phyloP scores from a whole-genome alignment of 192 early-diverging fungal genomes.

The Gryganskiella cystojenkinii region DNA sequence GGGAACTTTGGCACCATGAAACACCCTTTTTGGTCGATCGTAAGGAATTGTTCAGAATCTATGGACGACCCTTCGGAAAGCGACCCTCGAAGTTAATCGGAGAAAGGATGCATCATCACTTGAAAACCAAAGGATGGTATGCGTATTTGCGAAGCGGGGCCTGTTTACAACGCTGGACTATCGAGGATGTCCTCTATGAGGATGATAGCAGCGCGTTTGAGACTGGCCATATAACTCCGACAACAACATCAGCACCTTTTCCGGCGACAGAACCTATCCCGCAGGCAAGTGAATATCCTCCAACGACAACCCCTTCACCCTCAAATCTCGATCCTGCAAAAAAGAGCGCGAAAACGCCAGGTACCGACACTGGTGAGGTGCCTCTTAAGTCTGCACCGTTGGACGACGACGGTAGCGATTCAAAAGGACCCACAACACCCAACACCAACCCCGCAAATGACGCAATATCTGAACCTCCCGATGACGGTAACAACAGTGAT shows the following conservation, averaged over 20 bases:
- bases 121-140: slow-evolving; percentile 24
- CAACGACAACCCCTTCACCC: neutral
- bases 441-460: too few species aligned
- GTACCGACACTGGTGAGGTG: too few species aligned
- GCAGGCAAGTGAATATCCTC: neutral
- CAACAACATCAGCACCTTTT: neutral
- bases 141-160: slow-evolving; percentile 11
- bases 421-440: too few species aligned
- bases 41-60: slow-evolving; percentile 36
- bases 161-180: slow-evolving; percentile 21
- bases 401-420: too few species aligned
- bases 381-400: too few species aligned
- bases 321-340: neutral
- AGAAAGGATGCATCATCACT: slow-evolving; percentile 27
- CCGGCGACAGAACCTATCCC: slow-evolving; percentile 6
- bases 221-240: neutral
- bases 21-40: slow-evolving; percentile 34
- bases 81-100: slow-evolving; percentile 29
- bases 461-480: too few species aligned
- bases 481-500: too few species aligned
- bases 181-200: slow-evolving; percentile 27
- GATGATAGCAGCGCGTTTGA: slow-evolving; percentile 2
- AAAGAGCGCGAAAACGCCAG: too few species aligned
- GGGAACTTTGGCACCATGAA: slow-evolving; percentile 48
- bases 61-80: slow-evolving; percentile 49